phyloP scores from a whole-genome alignment of 2,329 filamentous ascomycete species.

The Epichloe bromicola region DNA sequence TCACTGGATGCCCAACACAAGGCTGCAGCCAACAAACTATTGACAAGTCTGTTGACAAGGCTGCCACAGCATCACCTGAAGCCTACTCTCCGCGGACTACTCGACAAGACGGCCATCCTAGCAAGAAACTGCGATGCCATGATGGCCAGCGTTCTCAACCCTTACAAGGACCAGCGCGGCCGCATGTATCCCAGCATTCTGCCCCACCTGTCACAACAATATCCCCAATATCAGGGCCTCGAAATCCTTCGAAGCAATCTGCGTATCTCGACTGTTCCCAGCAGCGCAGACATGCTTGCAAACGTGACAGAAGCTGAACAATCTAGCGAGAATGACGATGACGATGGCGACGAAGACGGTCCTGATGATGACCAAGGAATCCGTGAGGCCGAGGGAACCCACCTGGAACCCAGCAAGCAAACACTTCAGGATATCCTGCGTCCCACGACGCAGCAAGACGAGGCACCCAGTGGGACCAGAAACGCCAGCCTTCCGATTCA shows the following conservation, averaged over 20 bases:
- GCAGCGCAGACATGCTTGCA: conserved; percentile 16
- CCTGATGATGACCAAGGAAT: conserved; percentile 9
- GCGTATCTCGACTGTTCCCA: conserved; percentile 22
- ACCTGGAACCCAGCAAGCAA: not conserved
- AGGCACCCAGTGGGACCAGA: conserved; percentile 10
- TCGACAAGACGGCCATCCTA: conserved; percentile 73
- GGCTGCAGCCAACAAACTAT: conserved; percentile 44
- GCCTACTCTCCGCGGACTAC: conserved; percentile 56
- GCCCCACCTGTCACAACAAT: conserved; percentile 61
- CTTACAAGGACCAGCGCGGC: conserved; percentile 50
- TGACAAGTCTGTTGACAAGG: conserved; percentile 48
- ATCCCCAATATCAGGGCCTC: conserved; percentile 48
- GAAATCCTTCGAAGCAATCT: conserved; percentile 58
- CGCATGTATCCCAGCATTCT: conserved; percentile 60
- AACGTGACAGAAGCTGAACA: conserved; percentile 24
- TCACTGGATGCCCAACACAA: conserved; percentile 33
- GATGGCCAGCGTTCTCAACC: conserved; percentile 71
- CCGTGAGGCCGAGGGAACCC: not conserved
- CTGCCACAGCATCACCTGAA: conserved; percentile 55
- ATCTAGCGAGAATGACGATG: conserved; percentile 24
- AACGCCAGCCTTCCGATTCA: conserved; percentile 16
- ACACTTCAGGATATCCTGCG: conserved; percentile 7
- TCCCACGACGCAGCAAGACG: conserved; percentile 8
- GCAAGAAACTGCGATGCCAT: conserved; percentile 57
- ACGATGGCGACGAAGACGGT: conserved; percentile 15